phyloP scores from a whole-genome alignment of 306 rosid species.

The Aeschynomene evenia region DNA sequence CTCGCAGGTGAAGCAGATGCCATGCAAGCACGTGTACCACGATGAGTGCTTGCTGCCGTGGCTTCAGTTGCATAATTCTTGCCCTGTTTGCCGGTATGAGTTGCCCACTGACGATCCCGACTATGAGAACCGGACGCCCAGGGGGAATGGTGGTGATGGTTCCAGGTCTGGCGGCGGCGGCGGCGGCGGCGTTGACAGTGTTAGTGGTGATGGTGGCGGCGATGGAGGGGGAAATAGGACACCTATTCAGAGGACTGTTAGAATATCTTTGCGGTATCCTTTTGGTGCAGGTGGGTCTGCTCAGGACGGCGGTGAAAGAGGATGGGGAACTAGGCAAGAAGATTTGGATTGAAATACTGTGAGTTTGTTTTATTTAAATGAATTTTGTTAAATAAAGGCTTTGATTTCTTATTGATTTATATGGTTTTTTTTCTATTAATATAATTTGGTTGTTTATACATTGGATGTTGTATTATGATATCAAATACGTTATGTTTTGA shows the following conservation, averaged over 20 bases:
- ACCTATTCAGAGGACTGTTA: slow-evolving; percentile 44
- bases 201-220: background rate
- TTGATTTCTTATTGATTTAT: background rate
- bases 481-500: background rate
- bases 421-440: background rate
- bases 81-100: slow-evolving; percentile 92
- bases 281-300: slow-evolving; percentile 29
- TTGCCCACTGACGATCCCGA: slow-evolving; percentile 87
- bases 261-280: slow-evolving; percentile 43
- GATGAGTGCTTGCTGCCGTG: slow-evolving; percentile 77
- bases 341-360: slow-evolving; percentile 46
- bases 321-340: slow-evolving; percentile 30
- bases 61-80: slow-evolving; percentile 84
- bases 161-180: slow-evolving; percentile 40
- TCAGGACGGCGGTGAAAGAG: slow-evolving; percentile 32
- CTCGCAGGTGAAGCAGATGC: slow-evolving; percentile 74
- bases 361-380: background rate
- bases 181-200: background rate
- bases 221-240: background rate
- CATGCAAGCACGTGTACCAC: slow-evolving; percentile 90
- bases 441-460: background rate
- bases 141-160: slow-evolving; percentile 28
- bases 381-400: background rate
- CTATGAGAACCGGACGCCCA: slow-evolving; percentile 48
- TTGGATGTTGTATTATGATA: background rate